phyloP scores from a whole-genome alignment of 73 alveolate genomes.

The Paraurostyla sp. region DNA sequence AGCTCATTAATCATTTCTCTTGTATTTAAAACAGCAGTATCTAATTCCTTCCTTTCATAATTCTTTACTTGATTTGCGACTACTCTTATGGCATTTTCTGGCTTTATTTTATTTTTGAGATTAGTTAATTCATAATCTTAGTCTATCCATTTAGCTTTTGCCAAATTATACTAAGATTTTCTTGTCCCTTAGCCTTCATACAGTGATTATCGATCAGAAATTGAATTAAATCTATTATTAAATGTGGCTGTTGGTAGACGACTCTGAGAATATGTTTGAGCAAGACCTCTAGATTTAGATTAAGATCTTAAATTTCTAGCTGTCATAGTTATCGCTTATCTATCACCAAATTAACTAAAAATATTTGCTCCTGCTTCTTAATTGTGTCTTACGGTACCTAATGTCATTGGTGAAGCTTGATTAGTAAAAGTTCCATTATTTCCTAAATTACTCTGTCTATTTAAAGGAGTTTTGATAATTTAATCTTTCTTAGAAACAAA shows the following conservation, averaged over 20 bases:
- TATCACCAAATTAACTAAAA: no score
- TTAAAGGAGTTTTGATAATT: background rate
- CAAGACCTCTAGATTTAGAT: background rate
- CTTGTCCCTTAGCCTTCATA: no score
- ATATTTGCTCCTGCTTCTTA: no score
- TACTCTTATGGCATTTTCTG: constrained; percentile 50
- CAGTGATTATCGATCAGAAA: no score
- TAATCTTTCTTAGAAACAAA: background rate
- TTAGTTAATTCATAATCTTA: constrained; percentile 19
- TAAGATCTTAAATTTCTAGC: constrained; percentile 10
- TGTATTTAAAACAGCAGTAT: background rate
- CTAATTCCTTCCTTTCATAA: constrained; percentile 48
- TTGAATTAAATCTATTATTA: no score
- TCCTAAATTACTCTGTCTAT: background rate
- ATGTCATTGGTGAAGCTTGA: background rate
- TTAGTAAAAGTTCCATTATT: background rate
- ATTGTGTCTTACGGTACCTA: no score
- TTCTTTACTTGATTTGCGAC: constrained; percentile 32
- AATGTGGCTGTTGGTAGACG: no score
- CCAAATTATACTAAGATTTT: background rate
- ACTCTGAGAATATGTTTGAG: background rate
- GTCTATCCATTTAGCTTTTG: constrained; percentile 54
- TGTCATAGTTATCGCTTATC: background rate
- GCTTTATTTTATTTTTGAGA: constrained; percentile 5
- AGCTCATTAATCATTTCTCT: constrained; percentile 36